Percentiles rank a stretch among this genome's conserved stretches.
Conservation (phyloP, 805 yeast genomes). For the Kregervanrija pseudodelftensis region DNA sequence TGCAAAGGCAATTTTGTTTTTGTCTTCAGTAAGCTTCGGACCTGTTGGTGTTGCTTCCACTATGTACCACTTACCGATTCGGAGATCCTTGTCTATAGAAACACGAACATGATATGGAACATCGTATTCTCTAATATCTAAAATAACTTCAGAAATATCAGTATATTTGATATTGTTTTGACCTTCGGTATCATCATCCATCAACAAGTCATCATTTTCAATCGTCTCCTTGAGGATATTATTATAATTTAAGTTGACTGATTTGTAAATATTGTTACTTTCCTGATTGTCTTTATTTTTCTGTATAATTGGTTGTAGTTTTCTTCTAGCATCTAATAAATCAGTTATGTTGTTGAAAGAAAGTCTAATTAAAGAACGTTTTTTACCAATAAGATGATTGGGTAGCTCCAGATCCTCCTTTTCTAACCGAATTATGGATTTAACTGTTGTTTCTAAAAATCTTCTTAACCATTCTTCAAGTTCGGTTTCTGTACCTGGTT, state of each 20-base stretch:
- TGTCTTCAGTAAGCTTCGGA: constrained; percentile 48
- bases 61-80: constrained; percentile 95
- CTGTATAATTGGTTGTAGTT: constrained; percentile 60
- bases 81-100: constrained; percentile 76
- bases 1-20: constrained; percentile 83
- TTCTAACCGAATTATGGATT: constrained; percentile 42
- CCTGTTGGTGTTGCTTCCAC: constrained; percentile 59
- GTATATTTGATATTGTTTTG: constrained; percentile 16
- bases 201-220: constrained; percentile 24
- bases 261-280: constrained; percentile 61
- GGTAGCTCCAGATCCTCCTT: constrained; percentile 80
- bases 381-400: constrained; percentile 79
- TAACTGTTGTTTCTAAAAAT: constrained; percentile 56
- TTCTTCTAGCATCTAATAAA: constrained; percentile 65
- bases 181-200: constrained; percentile 18
- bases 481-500: constrained; percentile 57
- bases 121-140: constrained; percentile 87
- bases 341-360: constrained; percentile 71
- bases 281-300: constrained; percentile 57
- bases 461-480: constrained; percentile 80
- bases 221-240: constrained; percentile 25
- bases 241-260: constrained; percentile 37
- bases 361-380: constrained; percentile 56
- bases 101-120: constrained; percentile 97
- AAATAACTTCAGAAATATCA: constrained; percentile 60